Percentiles rank a stretch among this genome's conserved stretches.
Evolutionary conservation across 2,329 filamentous ascomycete species (phyloP).

Genomic region (Knufia petricola): DNA sequence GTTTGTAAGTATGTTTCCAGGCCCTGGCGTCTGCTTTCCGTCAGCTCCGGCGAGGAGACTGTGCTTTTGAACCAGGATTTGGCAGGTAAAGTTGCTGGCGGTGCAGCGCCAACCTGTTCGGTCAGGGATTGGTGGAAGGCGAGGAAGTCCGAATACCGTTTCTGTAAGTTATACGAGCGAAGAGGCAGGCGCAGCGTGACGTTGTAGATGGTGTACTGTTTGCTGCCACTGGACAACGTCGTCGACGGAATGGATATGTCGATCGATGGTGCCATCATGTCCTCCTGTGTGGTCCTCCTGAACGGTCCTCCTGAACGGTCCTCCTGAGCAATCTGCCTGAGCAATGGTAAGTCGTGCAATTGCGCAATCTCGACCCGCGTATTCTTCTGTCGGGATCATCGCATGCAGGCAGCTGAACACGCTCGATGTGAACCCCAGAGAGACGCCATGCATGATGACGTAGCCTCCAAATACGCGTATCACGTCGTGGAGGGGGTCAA

Average conservation of each 20-base stretch:
- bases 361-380: not conserved
- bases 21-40: conserved; percentile 47
- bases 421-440: not conserved
- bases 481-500: not conserved
- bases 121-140: conserved; percentile 44
- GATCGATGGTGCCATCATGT: conserved; percentile 36
- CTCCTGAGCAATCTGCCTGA: too few relatives aligned
- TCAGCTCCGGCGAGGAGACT: conserved; percentile 44
- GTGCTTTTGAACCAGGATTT: conserved; percentile 55
- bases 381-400: not conserved
- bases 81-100: conserved; percentile 45
- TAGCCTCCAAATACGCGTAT: conserved; percentile 5
- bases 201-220: conserved; percentile 53
- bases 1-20: conserved; percentile 50
- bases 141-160: conserved; percentile 57
- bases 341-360: too few relatives aligned
- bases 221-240: conserved; percentile 36
- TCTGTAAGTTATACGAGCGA: conserved; percentile 48
- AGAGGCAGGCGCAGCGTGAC: conserved; percentile 53
- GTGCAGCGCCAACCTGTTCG: conserved; percentile 41
- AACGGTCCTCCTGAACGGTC: too few relatives aligned
- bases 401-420: not conserved
- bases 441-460: not conserved
- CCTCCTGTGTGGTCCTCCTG: too few relatives aligned
- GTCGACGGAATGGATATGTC: conserved; percentile 44